A percentile compares a stretch with the other conserved stretches of the same genome.
These are phyloP conservation scores for Porphyridium purpureum DNA, from an alignment of 23 red algal species.

Conservation along the genomic window DNA sequence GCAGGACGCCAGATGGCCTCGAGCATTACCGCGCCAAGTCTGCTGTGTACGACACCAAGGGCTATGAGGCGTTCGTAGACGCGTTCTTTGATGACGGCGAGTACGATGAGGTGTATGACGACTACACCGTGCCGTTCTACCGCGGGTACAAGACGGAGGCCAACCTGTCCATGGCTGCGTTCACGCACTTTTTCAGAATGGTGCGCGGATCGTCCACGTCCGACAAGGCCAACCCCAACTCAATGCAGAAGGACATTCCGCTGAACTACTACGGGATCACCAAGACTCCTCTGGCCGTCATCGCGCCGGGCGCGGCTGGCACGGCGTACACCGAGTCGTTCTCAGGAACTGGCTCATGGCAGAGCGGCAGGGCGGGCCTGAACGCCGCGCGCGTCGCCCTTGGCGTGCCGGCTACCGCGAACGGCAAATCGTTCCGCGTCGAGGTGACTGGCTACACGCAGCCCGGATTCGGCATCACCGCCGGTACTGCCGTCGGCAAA, in stretches of 20 bases:
- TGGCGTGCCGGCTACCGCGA: conserved; percentile 17
- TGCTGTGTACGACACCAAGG: conserved; percentile 63
- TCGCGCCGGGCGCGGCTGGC: conserved; percentile 47
- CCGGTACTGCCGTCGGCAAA: conserved; percentile 31
- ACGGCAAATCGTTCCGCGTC: conserved; percentile 66
- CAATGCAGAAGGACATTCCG: conserved; percentile 48
- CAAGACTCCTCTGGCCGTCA: conserved; percentile 39
- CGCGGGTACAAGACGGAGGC: conserved; percentile 47
- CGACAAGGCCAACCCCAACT: conserved; percentile 62
- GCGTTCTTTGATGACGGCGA: conserved; percentile 85
- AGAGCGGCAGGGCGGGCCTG: conserved; percentile 31
- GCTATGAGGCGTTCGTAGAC: conserved; percentile 70
- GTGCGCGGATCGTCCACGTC: conserved; percentile 46
- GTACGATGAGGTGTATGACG: conserved; percentile 60
- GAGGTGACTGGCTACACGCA: conserved; percentile 52
- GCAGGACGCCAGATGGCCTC: conserved; percentile 58
- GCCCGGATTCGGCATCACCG: conserved; percentile 17
- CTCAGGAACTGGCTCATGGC: conserved; percentile 34
- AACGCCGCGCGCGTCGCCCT: conserved; percentile 39
- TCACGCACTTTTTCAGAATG: conserved; percentile 84
- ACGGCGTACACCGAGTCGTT: conserved; percentile 13
- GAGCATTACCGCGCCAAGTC: conserved; percentile 59
- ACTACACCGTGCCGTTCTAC: conserved; percentile 53
- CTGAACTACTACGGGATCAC: conserved; percentile 51
- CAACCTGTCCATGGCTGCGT: conserved; percentile 66